These are phyloP conservation scores for Aureobasidium mangrovei DNA, from an alignment of 2,329 filamentous ascomycete species.

Conservation along the genomic window DNA sequence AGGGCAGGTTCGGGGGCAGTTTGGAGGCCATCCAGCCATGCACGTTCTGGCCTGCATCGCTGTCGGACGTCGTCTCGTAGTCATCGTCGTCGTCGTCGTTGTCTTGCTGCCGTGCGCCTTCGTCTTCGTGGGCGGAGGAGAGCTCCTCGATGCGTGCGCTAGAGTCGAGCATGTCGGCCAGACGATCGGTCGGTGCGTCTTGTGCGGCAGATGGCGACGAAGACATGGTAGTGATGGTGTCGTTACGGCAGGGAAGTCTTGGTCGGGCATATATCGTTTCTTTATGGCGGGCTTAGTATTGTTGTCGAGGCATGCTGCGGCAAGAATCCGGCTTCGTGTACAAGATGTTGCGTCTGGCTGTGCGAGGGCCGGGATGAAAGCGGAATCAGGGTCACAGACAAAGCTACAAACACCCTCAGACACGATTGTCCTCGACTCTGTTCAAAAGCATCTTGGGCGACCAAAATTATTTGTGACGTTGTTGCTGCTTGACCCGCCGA, in stretches of 20 bases:
- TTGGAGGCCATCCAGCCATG: conserved; percentile 16
- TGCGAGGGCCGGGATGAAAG: too few species aligned
- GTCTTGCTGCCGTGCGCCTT: conserved; percentile 15
- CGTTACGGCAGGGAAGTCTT: conserved; percentile 6
- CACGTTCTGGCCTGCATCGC: conserved; percentile 5
- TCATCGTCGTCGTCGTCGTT: conserved; percentile 13
- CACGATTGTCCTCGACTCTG: too few species aligned
- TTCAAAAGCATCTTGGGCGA: too few species aligned
- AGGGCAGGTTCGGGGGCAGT: conserved; percentile 28
- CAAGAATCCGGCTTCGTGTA: too few species aligned
- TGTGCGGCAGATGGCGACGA: neutral
- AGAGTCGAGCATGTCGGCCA: conserved; percentile 23
- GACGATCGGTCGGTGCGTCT: conserved; percentile 16
- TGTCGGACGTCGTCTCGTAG: conserved; percentile 1
- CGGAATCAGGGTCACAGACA: too few species aligned
- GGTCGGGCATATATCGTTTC: conserved; percentile 5
- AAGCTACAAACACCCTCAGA: too few species aligned
- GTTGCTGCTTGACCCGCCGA: too few species aligned
- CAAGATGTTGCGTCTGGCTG: too few species aligned
- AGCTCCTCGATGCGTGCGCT: conserved; percentile 27
- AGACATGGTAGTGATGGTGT: conserved; percentile 5
- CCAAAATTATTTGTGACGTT: too few species aligned
- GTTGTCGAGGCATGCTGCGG: conserved; percentile 15
- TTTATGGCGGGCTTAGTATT: conserved; percentile 15
- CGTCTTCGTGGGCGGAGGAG: conserved; percentile 22